Base-by-base conservation (phyloP, 352 stramenopile genomes). In the Phytophthora nicotianae region DNA sequence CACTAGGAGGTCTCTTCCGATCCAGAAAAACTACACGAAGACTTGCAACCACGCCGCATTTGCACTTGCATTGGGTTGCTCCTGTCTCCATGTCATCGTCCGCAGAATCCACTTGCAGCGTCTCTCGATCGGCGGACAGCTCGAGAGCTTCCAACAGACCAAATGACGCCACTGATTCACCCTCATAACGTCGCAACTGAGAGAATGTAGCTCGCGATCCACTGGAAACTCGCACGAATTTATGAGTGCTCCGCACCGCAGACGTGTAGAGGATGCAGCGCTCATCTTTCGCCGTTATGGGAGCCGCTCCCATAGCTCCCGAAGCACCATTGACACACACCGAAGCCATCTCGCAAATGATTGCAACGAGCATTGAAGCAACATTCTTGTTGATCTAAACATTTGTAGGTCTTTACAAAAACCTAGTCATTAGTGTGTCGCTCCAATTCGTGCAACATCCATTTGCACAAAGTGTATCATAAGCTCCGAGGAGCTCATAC, bases 1-100 rank as follows among this genome's bases (percentile, higher is more conserved):
- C 55, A 50, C 64, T 70, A 2, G 63, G 70, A 33, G 76, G 80
- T 49, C 53, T 75, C 8, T 24, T 21, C 1, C 76, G 75, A 20
- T 73, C 46, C 20, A 70, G 29, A 56, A 91, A 84, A 21, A 54
- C 20, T 50, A 91, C 51, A 33, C 64, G 42, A 4, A 87, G 43
- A 5, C 45, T 56, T 1, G 27, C 52, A 24, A 88, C 52, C 0
- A 49, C 17, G 0, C 70, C 75, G 4, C 23, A 56, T 4, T 58
- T 65, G 49, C 77, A 86, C 21, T 62, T 62, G 54, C 74, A 83
- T n/a, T 50, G 38, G 9, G 7, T 1, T 11, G 0, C 23, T 21
- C 0, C 17, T 17, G 2, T 37, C 0, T 47, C 38, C 5, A n/a
- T 14, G 2, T 62, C 33, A 14, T 65, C 38, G 17, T 17, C 26